These are phyloP conservation scores for Marasmius sp. DNA, from an alignment of 1,284 basidiomycete species.

Conservation along the genomic window DNA sequence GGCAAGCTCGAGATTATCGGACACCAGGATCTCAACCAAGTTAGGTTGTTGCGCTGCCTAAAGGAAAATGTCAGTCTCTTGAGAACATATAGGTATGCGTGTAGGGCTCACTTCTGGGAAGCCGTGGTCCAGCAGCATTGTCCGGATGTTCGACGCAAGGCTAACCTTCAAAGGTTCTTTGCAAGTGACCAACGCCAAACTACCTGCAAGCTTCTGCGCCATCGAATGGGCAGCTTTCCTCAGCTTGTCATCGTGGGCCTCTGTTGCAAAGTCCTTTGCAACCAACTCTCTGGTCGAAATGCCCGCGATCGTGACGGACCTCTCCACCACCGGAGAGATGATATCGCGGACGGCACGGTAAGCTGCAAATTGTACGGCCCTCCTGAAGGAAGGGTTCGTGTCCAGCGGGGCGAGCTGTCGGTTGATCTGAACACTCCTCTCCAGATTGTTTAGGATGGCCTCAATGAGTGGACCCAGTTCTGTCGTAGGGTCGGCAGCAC, in stretches of 20 bases:
- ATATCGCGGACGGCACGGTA: constrained; percentile 98
- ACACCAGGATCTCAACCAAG: constrained; percentile 77
- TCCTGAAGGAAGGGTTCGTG: constrained; percentile 84
- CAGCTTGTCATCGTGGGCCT: constrained; percentile 89
- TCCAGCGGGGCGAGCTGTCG: constrained; percentile 72
- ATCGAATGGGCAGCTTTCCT: constrained; percentile 93
- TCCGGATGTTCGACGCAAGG: constrained; percentile 87
- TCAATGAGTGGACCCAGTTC: constrained; percentile 72
- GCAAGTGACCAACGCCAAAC: constrained; percentile 95
- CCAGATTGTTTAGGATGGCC: constrained; percentile 74
- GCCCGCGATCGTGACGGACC: constrained; percentile 98
- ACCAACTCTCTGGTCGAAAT: constrained; percentile 97
- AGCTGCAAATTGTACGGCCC: constrained; percentile 88
- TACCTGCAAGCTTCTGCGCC: constrained; percentile 97
- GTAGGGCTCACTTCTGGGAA: constrained; percentile 70
- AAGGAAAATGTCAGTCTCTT: constrained; percentile 16
- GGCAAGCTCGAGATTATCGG: constrained; percentile 93
- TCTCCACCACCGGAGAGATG: constrained; percentile 95
- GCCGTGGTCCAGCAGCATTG: constrained; percentile 80
- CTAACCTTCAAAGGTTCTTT: constrained; percentile 96
- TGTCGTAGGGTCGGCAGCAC: constrained; percentile 59
- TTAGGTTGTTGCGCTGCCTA: constrained; percentile 67
- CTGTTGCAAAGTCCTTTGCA: constrained; percentile 95
- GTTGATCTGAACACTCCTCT: constrained; percentile 79
- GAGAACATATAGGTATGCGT: neutral